These are phyloP conservation scores for Trichoderma koningiopsis DNA, from an alignment of 2,329 filamentous ascomycete species.

Conservation along the genomic window DNA sequence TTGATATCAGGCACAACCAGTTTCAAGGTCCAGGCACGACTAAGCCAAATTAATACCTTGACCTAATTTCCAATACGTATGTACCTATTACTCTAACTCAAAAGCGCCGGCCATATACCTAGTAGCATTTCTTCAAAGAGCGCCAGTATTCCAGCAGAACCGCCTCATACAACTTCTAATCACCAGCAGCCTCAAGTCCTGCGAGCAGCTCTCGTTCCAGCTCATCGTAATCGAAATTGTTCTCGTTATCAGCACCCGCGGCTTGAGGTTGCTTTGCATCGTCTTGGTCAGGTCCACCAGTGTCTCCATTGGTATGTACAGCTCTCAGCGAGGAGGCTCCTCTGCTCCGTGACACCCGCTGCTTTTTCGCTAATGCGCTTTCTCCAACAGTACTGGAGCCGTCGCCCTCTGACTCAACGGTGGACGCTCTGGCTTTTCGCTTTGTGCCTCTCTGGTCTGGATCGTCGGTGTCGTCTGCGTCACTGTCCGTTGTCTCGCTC, in stretches of 20 bases:
- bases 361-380: slow-evolving; percentile 53
- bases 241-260: slow-evolving; percentile 32
- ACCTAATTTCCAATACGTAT: neutral
- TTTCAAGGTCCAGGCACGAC: neutral
- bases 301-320: slow-evolving; percentile 45
- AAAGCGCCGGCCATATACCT: slow-evolving; percentile 11
- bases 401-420: slow-evolving; percentile 40
- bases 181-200: slow-evolving; percentile 52
- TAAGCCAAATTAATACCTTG: slow-evolving; percentile 3
- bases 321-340: slow-evolving; percentile 52
- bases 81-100: slow-evolving; percentile 17
- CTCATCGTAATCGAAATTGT: slow-evolving; percentile 57
- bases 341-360: slow-evolving; percentile 49
- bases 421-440: slow-evolving; percentile 38
- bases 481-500: slow-evolving; percentile 35
- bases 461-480: slow-evolving; percentile 36
- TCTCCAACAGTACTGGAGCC: slow-evolving; percentile 38
- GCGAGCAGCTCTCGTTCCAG: slow-evolving; percentile 66
- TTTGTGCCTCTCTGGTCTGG: slow-evolving; percentile 36
- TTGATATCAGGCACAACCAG: neutral
- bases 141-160: neutral
- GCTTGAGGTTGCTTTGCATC: neutral
- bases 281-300: slow-evolving; percentile 31
- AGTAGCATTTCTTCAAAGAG: neutral
- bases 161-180: slow-evolving; percentile 38